Evolutionary conservation across 129 eudicot genomes (phyloP).

Genomic region (Pulicaria dysenterica): DNA sequence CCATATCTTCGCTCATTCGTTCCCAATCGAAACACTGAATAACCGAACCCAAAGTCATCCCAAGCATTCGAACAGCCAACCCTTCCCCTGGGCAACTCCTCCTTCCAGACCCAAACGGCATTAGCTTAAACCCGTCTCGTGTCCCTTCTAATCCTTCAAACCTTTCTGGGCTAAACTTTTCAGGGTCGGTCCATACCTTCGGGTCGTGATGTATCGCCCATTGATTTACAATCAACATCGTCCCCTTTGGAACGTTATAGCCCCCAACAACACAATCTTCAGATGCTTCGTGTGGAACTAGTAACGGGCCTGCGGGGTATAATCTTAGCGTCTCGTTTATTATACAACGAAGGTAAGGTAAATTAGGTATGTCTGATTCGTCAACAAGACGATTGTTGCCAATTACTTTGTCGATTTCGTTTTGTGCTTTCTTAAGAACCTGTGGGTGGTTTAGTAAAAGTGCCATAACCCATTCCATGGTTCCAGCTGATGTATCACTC

Average conservation of each 20-base stretch:
- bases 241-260: slow-evolving; percentile 41
- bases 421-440: slow-evolving; percentile 36
- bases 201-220: slow-evolving; percentile 65
- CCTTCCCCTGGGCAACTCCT: slow-evolving; percentile 81
- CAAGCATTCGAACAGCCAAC: slow-evolving; percentile 58
- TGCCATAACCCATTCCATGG: slow-evolving; percentile 58
- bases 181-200: slow-evolving; percentile 47
- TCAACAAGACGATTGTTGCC: slow-evolving; percentile 36
- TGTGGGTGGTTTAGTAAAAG: slow-evolving; percentile 50
- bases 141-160: slow-evolving; percentile 43
- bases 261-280: slow-evolving; percentile 45
- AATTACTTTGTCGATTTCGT: slow-evolving; percentile 31
- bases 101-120: slow-evolving; percentile 82
- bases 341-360: slow-evolving; percentile 48
- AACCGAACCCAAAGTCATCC: slow-evolving; percentile 51
- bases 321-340: slow-evolving; percentile 47
- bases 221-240: slow-evolving; percentile 44
- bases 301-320: slow-evolving; percentile 38
- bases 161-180: slow-evolving; percentile 50
- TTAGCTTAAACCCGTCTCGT: slow-evolving; percentile 45
- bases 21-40: slow-evolving; percentile 81
- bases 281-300: slow-evolving; percentile 50
- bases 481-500: slow-evolving; percentile 37
- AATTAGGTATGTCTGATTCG: slow-evolving; percentile 39
- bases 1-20: slow-evolving; percentile 44